A percentile compares a stretch with the other conserved stretches of the same genome.
Conservation (phyloP, 371 early-diverging fungal genomes). For the Haplosporangium sp. region DNA sequence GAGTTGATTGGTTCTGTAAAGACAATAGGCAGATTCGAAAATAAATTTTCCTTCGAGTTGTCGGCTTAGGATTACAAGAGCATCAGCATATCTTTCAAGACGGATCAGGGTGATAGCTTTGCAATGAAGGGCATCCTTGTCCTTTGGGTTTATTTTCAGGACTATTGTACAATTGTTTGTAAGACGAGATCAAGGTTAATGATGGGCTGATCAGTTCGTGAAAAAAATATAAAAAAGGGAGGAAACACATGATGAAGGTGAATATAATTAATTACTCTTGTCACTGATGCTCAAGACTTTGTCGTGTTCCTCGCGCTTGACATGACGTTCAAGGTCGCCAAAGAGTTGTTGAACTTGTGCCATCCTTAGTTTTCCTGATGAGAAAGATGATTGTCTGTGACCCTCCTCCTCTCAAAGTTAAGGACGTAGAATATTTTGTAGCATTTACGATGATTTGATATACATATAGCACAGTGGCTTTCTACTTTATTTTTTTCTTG, state of each 20-base stretch:
- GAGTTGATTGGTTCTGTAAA: slow-evolving; percentile 76
- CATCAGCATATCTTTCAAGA: slow-evolving; percentile 76
- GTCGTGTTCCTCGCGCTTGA: slow-evolving; percentile 56
- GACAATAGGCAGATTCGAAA: slow-evolving; percentile 79
- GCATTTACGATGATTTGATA: too few species aligned
- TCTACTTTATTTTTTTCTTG: too few species aligned
- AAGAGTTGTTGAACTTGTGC: slow-evolving; percentile 53
- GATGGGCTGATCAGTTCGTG: background rate
- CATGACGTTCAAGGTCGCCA: slow-evolving; percentile 54
- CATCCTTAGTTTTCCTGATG: slow-evolving; percentile 6
- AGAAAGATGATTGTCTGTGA: background rate
- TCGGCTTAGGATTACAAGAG: slow-evolving; percentile 65
- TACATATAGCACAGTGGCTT: too few species aligned
- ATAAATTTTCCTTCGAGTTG: slow-evolving; percentile 62
- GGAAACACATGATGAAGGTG: background rate
- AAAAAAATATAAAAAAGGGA: background rate
- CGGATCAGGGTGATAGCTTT: slow-evolving; percentile 77
- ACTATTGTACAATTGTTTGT: slow-evolving; percentile 32
- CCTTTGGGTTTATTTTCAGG: slow-evolving; percentile 61
- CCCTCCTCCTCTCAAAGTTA: too few species aligned
- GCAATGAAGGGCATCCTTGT: slow-evolving; percentile 68
- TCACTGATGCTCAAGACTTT: slow-evolving; percentile 42
- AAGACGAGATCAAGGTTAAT: background rate
- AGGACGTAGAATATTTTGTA: too few species aligned
- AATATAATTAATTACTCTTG: slow-evolving; percentile 40